A percentile compares a stretch with the other conserved stretches of the same genome.
Evolutionary conservation across 2,329 filamentous ascomycete genomes (phyloP).

Genomic region (Verticillium longisporum): DNA sequence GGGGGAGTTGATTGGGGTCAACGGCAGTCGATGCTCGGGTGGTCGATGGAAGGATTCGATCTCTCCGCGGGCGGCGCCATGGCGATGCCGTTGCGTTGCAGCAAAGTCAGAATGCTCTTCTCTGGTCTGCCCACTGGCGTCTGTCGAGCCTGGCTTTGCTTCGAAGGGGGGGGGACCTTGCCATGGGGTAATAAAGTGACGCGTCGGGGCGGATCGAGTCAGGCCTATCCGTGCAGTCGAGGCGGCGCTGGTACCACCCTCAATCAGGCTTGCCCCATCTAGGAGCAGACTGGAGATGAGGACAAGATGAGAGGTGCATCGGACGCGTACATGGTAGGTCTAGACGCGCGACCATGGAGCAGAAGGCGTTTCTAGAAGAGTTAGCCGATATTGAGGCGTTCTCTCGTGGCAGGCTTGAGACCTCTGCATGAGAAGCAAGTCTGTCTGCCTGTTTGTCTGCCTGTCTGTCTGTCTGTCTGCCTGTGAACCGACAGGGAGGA

Average conservation of each 20-base stretch:
- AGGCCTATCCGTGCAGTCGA: neutral
- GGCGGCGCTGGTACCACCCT: neutral
- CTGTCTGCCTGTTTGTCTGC: neutral
- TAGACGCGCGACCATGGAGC: neutral
- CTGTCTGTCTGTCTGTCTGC: neutral
- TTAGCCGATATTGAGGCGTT: neutral
- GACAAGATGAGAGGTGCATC: too few relatives aligned
- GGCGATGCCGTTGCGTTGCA: neutral
- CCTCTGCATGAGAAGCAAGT: too few relatives aligned
- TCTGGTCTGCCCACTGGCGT: neutral
- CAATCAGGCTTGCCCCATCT: neutral
- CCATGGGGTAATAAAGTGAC: neutral
- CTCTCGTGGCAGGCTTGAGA: neutral
- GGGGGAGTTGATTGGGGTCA: neutral
- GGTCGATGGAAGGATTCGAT: neutral
- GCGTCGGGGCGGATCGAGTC: neutral
- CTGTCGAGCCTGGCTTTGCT: neutral
- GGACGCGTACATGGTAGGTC: neutral
- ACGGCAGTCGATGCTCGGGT: neutral
- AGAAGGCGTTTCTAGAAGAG: neutral
- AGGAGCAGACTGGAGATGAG: neutral
- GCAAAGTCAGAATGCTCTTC: neutral
- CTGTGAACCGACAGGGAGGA: too few relatives aligned
- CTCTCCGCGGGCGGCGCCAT: neutral
- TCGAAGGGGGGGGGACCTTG: neutral